A percentile compares a stretch with the other conserved stretches of the same genome.
Conservation (phyloP, 129 eudicot species). For the Lactuca sativa region DNA sequence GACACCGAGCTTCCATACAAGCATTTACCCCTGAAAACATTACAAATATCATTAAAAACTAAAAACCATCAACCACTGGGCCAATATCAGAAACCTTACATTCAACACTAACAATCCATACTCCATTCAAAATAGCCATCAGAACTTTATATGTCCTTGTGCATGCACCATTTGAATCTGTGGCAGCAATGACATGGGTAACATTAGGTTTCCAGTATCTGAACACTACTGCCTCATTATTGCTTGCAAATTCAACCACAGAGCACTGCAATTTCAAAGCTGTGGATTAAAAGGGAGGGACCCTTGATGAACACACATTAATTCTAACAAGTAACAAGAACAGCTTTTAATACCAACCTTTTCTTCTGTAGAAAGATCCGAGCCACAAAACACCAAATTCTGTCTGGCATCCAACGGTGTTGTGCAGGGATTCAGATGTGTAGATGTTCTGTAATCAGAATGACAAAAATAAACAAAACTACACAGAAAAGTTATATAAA, state of each 20-base stretch:
- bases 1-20: conserved; percentile 48
- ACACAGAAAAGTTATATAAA: not conserved
- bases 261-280: conserved; percentile 42
- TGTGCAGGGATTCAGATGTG: conserved; percentile 34
- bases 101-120: conserved; percentile 67
- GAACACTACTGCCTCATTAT: conserved; percentile 55
- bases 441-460: conserved; percentile 35
- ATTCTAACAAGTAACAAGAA: not conserved
- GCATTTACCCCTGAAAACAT: conserved; percentile 67
- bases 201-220: conserved; percentile 69
- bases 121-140: conserved; percentile 83
- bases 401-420: conserved; percentile 36
- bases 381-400: conserved; percentile 72
- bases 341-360: conserved; percentile 46
- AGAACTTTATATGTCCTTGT: conserved; percentile 77
- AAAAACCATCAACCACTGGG: not conserved
- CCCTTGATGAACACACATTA: not conserved
- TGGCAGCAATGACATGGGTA: conserved; percentile 86
- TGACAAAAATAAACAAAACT: not conserved
- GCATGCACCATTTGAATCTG: conserved; percentile 79
- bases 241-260: conserved; percentile 59
- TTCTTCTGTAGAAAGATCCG: conserved; percentile 72
- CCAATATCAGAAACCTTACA: conserved; percentile 52
- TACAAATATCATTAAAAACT: not conserved
- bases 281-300: conserved; percentile 4